phyloP scores from a whole-genome alignment of 768 basidiomycete genomes.

The Leccinum subgranulosum region DNA sequence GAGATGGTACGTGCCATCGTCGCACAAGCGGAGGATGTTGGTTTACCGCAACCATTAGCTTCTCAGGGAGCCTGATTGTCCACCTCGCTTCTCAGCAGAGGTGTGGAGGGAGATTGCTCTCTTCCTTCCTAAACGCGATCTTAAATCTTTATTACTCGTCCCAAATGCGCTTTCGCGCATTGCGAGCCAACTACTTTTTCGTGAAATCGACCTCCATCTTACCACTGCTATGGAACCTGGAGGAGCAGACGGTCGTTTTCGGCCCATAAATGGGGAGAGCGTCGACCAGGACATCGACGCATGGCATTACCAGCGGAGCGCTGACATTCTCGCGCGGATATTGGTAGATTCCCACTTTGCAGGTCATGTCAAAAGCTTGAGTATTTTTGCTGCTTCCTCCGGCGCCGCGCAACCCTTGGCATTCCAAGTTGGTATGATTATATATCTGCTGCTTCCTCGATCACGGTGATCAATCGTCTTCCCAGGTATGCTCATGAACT shows the following conservation, averaged over 20 bases:
- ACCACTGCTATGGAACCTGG: slow-evolving; percentile 34
- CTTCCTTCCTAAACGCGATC: slow-evolving; percentile 60
- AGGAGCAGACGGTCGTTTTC: slow-evolving; percentile 12
- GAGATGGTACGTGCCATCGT: slow-evolving; percentile 45
- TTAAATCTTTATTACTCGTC: slow-evolving; percentile 60
- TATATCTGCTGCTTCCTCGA: not conserved
- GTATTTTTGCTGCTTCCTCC: slow-evolving; percentile 54
- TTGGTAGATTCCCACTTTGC: slow-evolving; percentile 61
- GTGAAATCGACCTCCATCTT: slow-evolving; percentile 63
- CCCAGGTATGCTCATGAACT: slow-evolving; percentile 66
- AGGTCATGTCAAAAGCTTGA: slow-evolving; percentile 51
- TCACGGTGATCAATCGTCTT: not conserved
- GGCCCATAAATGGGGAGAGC: slow-evolving; percentile 7
- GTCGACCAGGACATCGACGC: slow-evolving; percentile 39
- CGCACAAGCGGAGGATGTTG: not conserved
- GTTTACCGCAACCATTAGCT: slow-evolving; percentile 18
- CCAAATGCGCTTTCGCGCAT: slow-evolving; percentile 67
- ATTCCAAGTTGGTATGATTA: slow-evolving; percentile 58
- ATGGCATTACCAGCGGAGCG: slow-evolving; percentile 57
- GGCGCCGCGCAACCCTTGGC: slow-evolving; percentile 50
- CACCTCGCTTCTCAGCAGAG: slow-evolving; percentile 60
- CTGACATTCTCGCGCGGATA: slow-evolving; percentile 67
- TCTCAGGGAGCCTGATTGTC: slow-evolving; percentile 38
- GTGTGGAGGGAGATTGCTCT: slow-evolving; percentile 70
- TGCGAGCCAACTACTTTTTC: slow-evolving; percentile 65